A percentile compares a stretch with the other conserved stretches of the same genome.
Conservation (phyloP, 441 rosid species). For the Brassica balearica region DNA sequence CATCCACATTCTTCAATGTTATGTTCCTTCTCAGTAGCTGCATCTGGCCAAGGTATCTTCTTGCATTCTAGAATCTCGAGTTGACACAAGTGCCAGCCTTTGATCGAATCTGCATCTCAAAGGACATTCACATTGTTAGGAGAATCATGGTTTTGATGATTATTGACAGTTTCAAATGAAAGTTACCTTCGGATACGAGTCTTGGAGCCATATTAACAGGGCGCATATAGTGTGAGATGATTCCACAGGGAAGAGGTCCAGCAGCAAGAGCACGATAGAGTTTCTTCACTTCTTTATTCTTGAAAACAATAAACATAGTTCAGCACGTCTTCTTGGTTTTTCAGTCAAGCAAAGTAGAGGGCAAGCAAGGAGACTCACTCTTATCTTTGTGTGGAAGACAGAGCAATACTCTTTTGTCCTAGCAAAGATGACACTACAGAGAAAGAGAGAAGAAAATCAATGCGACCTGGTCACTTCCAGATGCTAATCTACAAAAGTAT, state of each 20-base stretch:
- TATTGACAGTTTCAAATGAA: neutral
- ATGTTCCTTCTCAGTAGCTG: slow-evolving; percentile 55
- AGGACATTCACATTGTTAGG: slow-evolving; percentile 27
- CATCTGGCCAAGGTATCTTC: slow-evolving; percentile 76
- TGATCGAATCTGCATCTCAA: slow-evolving; percentile 57
- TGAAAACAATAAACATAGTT: neutral
- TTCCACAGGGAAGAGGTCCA: slow-evolving; percentile 73
- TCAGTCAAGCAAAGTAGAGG: neutral
- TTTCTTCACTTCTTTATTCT: slow-evolving; percentile 85
- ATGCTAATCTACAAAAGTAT: neutral
- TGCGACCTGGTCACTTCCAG: neutral
- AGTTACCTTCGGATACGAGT: slow-evolving; percentile 76
- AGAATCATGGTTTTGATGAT: slow-evolving; percentile 23
- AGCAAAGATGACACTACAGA: slow-evolving; percentile 81
- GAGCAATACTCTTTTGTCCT: slow-evolving; percentile 80
- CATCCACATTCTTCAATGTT: slow-evolving; percentile 68
- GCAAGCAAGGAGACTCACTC: slow-evolving; percentile 53
- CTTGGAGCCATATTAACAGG: slow-evolving; percentile 82
- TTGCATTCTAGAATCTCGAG: slow-evolving; percentile 86
- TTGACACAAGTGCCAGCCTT: slow-evolving; percentile 85
- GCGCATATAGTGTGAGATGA: slow-evolving; percentile 87
- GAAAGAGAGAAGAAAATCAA: slow-evolving; percentile 29
- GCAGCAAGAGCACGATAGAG: slow-evolving; percentile 85
- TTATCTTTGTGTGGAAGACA: slow-evolving; percentile 72
- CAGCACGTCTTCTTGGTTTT: slow-evolving; percentile 10